Evolutionary conservation across 176 grass and related monocot genomes (phyloP), one percentile per base, ranked within the genome.

Genomic region (Carex cristatella): DNA sequence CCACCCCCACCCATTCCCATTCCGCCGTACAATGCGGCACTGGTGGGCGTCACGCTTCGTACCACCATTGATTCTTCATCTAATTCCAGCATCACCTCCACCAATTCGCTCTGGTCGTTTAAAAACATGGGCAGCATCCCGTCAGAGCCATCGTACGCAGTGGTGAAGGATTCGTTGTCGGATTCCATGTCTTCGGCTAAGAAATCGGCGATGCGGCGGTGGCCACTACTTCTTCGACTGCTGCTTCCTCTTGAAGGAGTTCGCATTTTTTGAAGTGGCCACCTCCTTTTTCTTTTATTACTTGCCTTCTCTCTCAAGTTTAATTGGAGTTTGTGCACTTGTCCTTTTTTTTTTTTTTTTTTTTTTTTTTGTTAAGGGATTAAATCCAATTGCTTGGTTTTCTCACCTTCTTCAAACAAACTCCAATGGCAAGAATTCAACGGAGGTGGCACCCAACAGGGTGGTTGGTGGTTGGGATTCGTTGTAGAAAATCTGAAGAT

Each of bases 41-140:
- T 44, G 11, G 96, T 99, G 81, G 91, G 96, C 5, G 96, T 99
- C 77, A 99, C 96, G 80, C 96, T 99, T 62, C 96, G 91, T 54
- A 99, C 93, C 71, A 99, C 93, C 96, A 99, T 99, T 70, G 96
- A 99, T 65, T 99, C 93, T 88, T 99, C 96, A 77, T 99, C 93
- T 7, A 99, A 86, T 90, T 99, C 93, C 86, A 99, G 91, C 96
- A 92, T 99, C 54, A 99, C 96, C 91, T 99, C 96, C 44, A 99
- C 96, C 55, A 99, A 90, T 83, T 95, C 96, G 10, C 90, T 86
- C 86, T 95, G 96, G 81, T 99, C 93, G 73, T 80, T 81, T 80
- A 94, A 88, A 74, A 99, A 99, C 81, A 88, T 88, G 19, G 96
- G 96, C 54, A 95, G 79, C 86, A 99, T 89, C 3, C 91, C 79